phyloP scores from a whole-genome alignment of 2,329 filamentous ascomycete species.

The Beauveria asiatica region DNA sequence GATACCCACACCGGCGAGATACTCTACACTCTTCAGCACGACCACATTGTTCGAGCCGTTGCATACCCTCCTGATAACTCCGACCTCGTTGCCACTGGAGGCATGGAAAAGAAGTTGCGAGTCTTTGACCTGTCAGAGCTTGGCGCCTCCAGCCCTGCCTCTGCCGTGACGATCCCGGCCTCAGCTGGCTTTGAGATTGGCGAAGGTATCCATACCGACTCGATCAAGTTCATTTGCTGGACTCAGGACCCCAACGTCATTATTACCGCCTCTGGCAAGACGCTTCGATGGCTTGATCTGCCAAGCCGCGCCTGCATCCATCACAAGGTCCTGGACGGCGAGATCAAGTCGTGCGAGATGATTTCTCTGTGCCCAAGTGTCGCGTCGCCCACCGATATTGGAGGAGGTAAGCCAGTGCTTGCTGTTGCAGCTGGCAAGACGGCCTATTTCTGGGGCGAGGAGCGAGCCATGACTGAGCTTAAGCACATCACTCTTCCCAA shows the following conservation, averaged over 20 bases:
- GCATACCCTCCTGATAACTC: conserved; percentile 77
- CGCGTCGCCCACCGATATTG: conserved; percentile 53
- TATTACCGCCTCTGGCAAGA: conserved; percentile 86
- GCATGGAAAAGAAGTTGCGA: conserved; percentile 92
- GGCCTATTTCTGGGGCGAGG: conserved; percentile 83
- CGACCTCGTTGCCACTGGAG: conserved; percentile 85
- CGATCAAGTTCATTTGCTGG: conserved; percentile 97
- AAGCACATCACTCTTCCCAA: conserved; percentile 75
- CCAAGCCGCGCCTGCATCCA: conserved; percentile 66
- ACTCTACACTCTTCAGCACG: conserved; percentile 77
- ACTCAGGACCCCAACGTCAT: conserved; percentile 79
- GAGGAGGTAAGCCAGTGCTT: conserved; percentile 62
- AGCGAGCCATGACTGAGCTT: conserved; percentile 58
- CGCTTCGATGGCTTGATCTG: conserved; percentile 89
- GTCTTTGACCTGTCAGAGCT: conserved; percentile 77
- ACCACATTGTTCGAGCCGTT: conserved; percentile 90
- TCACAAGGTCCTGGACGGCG: conserved; percentile 69
- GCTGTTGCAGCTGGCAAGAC: conserved; percentile 91
- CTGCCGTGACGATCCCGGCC: conserved; percentile 42
- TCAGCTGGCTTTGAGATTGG: conserved; percentile 79
- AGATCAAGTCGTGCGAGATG: conserved; percentile 88
- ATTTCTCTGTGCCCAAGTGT: conserved; percentile 55
- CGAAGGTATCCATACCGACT: conserved; percentile 69
- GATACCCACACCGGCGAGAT: conserved; percentile 91
- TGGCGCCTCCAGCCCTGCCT: conserved; percentile 30